Evolutionary conservation across 805 yeast species (phyloP), one percentile per base, ranked within the genome.

Genomic region (Lachancea dasiensis): DNA sequence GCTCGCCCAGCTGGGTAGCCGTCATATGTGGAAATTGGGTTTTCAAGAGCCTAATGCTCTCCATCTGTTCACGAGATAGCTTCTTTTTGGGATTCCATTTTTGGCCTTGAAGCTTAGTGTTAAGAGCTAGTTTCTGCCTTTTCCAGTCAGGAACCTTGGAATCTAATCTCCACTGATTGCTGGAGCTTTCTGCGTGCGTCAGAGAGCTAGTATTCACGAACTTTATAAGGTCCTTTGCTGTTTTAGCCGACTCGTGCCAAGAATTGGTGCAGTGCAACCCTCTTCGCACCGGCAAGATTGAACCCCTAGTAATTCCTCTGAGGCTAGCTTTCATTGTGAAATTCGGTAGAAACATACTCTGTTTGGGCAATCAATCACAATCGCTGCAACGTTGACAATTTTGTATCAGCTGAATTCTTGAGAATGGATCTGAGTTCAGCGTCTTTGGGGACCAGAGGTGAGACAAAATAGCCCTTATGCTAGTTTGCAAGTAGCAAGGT

Each of bases 1-100:
- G 72, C 22, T 71, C 65, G 0, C 86, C 81, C 5, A 89, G 56
- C 29, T 76, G 80, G 3, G 64, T 63, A 2, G 80, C 70, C 3
- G 72, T 73, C 36, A 83, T 46, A n/a, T 72, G 68, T 0, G 96
- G 95, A 44, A 65, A 51, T 20, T 70, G 64, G 10, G 59, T 60
- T 48, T 77, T 81, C 32, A 86, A 49, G 4, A 65, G 55, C 38
- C 83, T 63, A 3, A 89, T 68, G 39, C 76, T 77, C 14, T 73
- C 75, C 72, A 86, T 84, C 7, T 81, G 75, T 32, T 72, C 78
- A 35, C 92, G 66, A 7, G 86, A 77, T 5, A 89, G 57, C 50
- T 70, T 78, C 49, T 74, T 79, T 3, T 68, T 63, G 1, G 95
- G 95, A 31, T 71, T 70, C 86, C 95, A 81, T 19, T 64, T 65